These are phyloP conservation scores for Pleurotus pulmonarius DNA, from an alignment of 768 basidiomycete genomes.

Conservation along the genomic window DNA sequence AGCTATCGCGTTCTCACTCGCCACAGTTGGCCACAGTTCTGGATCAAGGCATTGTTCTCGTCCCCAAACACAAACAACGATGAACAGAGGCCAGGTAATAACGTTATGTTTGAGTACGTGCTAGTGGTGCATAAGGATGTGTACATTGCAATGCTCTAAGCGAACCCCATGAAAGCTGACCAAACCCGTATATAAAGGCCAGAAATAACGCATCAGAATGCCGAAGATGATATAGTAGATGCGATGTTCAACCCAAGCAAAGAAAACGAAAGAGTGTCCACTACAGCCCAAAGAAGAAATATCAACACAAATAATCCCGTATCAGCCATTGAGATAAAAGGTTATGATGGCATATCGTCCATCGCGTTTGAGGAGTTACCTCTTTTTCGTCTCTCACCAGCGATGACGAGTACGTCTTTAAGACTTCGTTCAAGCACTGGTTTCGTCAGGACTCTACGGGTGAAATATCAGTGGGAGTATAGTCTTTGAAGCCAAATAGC, in stretches of 20 bases:
- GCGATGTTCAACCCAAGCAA: conserved; percentile 1
- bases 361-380: not conserved
- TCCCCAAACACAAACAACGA: not conserved
- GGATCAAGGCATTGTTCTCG: not conserved
- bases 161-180: conserved; percentile 3
- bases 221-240: conserved; percentile 6
- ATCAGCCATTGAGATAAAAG: conserved; percentile 3
- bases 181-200: not conserved
- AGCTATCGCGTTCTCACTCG: not conserved
- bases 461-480: not conserved
- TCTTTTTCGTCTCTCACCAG: conserved; percentile 42
- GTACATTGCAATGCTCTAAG: not conserved
- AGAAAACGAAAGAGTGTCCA: not conserved
- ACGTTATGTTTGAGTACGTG: not conserved
- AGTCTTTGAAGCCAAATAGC: conserved; percentile 17
- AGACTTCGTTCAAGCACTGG: conserved; percentile 66
- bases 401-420: conserved; percentile 38
- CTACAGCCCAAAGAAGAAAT: conserved; percentile 5
- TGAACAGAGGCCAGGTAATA: not conserved
- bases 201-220: not conserved
- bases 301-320: not conserved
- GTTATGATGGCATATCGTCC: conserved; percentile 10
- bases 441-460: conserved; percentile 67
- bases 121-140: not conserved
- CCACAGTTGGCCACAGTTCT: not conserved